Evolutionary conservation across 169 alveolate species (phyloP).

Genomic region (Plasmodium fragile): DNA sequence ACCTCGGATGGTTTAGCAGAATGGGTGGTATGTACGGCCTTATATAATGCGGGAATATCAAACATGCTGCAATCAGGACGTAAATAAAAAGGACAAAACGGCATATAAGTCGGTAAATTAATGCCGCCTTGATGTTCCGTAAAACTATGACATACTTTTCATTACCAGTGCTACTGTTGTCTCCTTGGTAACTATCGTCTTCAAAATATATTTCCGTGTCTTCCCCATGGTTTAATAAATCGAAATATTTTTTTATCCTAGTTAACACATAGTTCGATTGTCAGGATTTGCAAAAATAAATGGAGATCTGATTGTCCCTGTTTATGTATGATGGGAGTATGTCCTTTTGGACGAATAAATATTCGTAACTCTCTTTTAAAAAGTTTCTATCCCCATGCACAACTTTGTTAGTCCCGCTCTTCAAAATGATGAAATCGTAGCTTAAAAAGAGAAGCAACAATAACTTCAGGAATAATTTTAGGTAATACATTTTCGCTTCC

Average conservation of each 20-base stretch:
- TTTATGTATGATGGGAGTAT: constrained; percentile 42
- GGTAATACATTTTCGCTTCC: constrained; percentile 25
- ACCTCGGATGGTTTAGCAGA: constrained; percentile 21
- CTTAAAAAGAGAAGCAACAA: constrained; percentile 40
- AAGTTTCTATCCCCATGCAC: constrained; percentile 3
- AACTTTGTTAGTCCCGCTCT: constrained; percentile 4
- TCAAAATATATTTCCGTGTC: constrained; percentile 50
- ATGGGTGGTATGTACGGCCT: constrained; percentile 24
- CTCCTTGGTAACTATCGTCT: constrained; percentile 1
- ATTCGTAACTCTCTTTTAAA: constrained; percentile 35
- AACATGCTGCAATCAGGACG: constrained; percentile 8
- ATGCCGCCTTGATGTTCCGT: constrained; percentile 26
- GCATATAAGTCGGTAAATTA: constrained; percentile 22
- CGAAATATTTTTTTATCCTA: constrained; percentile 46
- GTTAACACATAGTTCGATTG: constrained; percentile 55
- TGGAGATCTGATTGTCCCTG: constrained; percentile 48
- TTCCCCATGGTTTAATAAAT: constrained; percentile 42
- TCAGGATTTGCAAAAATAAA: constrained; percentile 66
- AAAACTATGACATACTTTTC: constrained; percentile 34
- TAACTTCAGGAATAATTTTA: constrained; percentile 27
- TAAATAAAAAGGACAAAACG: constrained; percentile 14
- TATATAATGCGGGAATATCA: constrained; percentile 26
- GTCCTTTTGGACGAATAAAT: constrained; percentile 56
- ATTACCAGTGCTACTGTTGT: not conserved
- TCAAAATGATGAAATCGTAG: constrained; percentile 50